A percentile compares a stretch with the other conserved stretches of the same genome.
These are phyloP conservation scores for Flaveria bidentis DNA, from an alignment of 129 eudicot genomes.

Conservation along the genomic window DNA sequence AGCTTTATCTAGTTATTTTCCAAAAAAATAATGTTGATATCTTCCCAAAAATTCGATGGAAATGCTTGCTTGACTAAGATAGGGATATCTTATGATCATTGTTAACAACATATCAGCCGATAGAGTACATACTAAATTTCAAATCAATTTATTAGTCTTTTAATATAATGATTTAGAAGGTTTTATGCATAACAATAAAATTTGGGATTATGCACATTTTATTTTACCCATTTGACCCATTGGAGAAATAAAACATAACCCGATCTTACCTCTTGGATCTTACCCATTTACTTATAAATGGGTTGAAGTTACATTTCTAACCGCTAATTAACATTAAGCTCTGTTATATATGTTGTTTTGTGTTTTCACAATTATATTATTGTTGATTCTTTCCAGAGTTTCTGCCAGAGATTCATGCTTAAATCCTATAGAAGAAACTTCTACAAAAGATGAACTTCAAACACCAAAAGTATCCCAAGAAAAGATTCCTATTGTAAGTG, in stretches of 20 bases:
- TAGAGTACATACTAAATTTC: background rate
- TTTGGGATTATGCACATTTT: background rate
- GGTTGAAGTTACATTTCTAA: background rate
- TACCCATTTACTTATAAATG: slow-evolving; percentile 6
- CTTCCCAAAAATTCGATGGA: background rate
- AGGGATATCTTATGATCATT: background rate
- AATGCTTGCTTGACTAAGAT: background rate
- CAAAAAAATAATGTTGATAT: background rate
- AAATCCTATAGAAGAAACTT: slow-evolving; percentile 50
- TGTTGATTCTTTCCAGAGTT: slow-evolving; percentile 35
- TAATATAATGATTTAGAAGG: background rate
- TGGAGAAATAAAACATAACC: background rate
- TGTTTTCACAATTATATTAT: slow-evolving; percentile 10
- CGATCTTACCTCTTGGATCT: background rate
- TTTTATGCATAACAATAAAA: background rate
- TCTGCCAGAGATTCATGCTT: slow-evolving; percentile 52
- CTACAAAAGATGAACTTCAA: slow-evolving; percentile 33
- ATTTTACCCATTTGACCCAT: background rate
- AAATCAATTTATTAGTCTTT: background rate
- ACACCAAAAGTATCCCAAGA: slow-evolving; percentile 29
- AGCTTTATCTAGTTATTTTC: background rate
- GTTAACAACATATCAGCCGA: background rate
- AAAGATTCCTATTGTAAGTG: slow-evolving; percentile 22
- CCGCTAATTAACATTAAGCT: slow-evolving; percentile 7
- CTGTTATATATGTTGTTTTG: background rate